Conservation (phyloP, 2,329 filamentous ascomycete genomes). For the Aureobasidium sp. region DNA sequence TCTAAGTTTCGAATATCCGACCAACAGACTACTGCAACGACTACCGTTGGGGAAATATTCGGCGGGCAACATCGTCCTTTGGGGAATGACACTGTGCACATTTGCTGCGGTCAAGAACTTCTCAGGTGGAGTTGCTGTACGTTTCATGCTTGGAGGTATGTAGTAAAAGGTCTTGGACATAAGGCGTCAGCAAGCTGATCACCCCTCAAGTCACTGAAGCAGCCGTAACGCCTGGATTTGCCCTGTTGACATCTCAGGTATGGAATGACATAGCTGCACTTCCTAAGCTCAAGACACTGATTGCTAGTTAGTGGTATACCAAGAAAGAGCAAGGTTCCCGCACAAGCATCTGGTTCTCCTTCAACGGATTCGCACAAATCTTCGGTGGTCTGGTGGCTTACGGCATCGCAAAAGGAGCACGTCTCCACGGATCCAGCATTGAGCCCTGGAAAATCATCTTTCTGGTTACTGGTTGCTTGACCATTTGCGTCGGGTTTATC, state of each 20-base stretch:
- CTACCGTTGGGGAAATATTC: slow-evolving; percentile 59
- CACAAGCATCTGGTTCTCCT: slow-evolving; percentile 59
- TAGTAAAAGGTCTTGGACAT: neutral
- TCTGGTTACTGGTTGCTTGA: slow-evolving; percentile 37
- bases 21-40: slow-evolving; percentile 53
- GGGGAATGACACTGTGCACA: slow-evolving; percentile 52
- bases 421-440: slow-evolving; percentile 47
- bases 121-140: slow-evolving; percentile 52
- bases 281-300: neutral
- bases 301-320: slow-evolving; percentile 55
- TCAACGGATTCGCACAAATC: slow-evolving; percentile 57
- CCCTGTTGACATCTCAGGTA: slow-evolving; percentile 48
- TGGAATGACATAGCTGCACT: neutral
- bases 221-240: slow-evolving; percentile 60
- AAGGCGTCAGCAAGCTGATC: neutral
- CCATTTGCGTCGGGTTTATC: slow-evolving; percentile 31
- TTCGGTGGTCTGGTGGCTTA: slow-evolving; percentile 55
- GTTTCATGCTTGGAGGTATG: slow-evolving; percentile 55
- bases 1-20: slow-evolving; percentile 56
- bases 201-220: slow-evolving; percentile 44
- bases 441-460: slow-evolving; percentile 57
- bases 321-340: slow-evolving; percentile 56
- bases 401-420: slow-evolving; percentile 50
- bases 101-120: slow-evolving; percentile 56
- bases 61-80: slow-evolving; percentile 54